phyloP scores from a whole-genome alignment of 176 grass and related monocot genomes.

The Chrysopogon serrulatus region DNA sequence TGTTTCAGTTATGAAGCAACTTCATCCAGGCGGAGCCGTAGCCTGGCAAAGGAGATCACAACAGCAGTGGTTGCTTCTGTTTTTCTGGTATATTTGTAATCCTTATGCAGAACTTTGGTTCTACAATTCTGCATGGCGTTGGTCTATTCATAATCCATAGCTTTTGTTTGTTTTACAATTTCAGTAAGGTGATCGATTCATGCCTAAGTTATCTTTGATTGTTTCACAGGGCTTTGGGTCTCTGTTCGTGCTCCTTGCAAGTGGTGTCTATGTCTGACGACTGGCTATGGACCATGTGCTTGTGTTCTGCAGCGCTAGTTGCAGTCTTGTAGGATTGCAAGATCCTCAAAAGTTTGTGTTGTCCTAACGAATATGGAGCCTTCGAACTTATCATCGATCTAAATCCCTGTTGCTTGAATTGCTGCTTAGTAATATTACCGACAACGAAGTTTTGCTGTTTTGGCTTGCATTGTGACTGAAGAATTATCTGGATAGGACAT shows the following conservation, averaged over 20 bases:
- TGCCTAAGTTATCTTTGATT: constrained; percentile 1
- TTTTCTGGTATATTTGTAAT: constrained; percentile 68
- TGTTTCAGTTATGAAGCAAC: constrained; percentile 91
- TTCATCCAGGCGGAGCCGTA: constrained; percentile 69
- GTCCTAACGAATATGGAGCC: not conserved
- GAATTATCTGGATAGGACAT: not conserved
- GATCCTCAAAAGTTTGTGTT: not conserved
- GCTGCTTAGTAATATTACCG: not conserved
- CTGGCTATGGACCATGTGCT: not conserved
- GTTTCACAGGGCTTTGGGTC: constrained; percentile 80
- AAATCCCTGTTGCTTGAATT: not conserved
- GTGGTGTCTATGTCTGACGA: constrained; percentile 82
- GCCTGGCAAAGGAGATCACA: constrained; percentile 70
- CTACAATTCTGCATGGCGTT: not conserved
- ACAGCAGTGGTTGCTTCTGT: constrained; percentile 58
- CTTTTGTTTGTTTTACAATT: not conserved
- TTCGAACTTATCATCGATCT: not conserved
- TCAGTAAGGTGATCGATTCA: not conserved
- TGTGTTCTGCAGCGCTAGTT: not conserved
- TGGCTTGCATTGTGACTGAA: not conserved
- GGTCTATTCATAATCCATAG: not conserved
- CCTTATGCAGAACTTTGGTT: not conserved
- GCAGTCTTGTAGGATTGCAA: not conserved
- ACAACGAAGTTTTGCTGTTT: not conserved
- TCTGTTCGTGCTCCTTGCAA: constrained; percentile 90